Evolutionary conservation across 1,284 basidiomycete genomes (phyloP).

Genomic region (Ganoderma resinaceum): DNA sequence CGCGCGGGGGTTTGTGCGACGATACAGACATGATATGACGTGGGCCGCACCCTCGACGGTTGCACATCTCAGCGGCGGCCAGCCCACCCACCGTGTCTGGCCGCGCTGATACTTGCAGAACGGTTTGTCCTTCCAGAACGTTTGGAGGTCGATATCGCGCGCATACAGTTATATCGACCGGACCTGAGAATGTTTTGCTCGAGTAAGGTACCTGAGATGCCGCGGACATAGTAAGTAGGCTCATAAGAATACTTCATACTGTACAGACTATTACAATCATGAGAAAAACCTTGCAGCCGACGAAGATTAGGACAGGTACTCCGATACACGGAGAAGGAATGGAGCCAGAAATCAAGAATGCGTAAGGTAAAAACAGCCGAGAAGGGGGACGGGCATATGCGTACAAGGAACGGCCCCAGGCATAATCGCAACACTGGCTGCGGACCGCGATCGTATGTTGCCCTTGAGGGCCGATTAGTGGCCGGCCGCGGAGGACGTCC

Average conservation of each 20-base stretch:
- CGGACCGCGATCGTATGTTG: constrained; percentile 5
- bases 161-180: not conserved
- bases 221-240: not conserved
- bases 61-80: not conserved
- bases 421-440: not conserved
- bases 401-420: not conserved
- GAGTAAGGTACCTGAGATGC: constrained; percentile 2
- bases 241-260: constrained; percentile 2
- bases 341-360: not conserved
- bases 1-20: constrained; percentile 1
- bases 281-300: not conserved
- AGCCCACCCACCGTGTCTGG: not conserved
- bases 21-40: not conserved
- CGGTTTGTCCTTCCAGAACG: not conserved
- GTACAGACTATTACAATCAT: not conserved
- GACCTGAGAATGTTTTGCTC: not conserved
- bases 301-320: constrained; percentile 2
- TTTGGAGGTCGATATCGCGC: not conserved
- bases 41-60: not conserved
- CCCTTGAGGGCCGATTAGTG: constrained; percentile 15
- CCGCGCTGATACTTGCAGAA: not conserved
- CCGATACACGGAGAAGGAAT: not conserved
- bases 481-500: constrained; percentile 22
- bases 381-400: not conserved
- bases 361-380: not conserved